Evolutionary conservation across 176 grass and related monocot genomes (phyloP).

Genomic region (Dactylis glomerata): DNA sequence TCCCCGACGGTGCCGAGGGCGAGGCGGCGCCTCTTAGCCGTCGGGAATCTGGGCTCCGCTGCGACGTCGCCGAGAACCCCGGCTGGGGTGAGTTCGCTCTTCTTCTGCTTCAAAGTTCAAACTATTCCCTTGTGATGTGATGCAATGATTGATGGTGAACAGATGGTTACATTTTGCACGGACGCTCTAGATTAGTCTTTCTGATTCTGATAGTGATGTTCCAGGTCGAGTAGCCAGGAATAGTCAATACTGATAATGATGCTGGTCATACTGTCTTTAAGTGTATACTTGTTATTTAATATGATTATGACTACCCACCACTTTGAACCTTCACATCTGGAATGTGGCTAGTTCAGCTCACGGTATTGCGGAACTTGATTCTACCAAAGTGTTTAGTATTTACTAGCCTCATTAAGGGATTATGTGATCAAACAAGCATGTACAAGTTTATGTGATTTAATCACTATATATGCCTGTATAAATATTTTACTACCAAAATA

Average conservation of each 20-base stretch:
- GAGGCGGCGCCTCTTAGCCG: slow-evolving; percentile 38
- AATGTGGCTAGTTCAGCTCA: too few species aligned
- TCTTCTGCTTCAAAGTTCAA: neutral
- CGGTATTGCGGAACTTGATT: too few species aligned
- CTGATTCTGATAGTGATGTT: slow-evolving; percentile 21
- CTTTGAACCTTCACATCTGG: too few species aligned
- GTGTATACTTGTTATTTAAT: neutral
- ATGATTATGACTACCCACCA: neutral
- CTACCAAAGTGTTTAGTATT: too few species aligned
- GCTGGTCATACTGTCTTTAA: neutral
- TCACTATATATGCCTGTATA: neutral
- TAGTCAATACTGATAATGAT: slow-evolving; percentile 16
- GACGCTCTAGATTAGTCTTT: neutral
- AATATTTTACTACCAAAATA: neutral
- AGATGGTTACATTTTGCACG: slow-evolving; percentile 7
- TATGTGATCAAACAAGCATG: neutral
- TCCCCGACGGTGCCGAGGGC: neutral
- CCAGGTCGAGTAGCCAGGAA: neutral
- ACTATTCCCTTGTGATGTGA: neutral
- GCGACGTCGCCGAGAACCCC: slow-evolving; percentile 70
- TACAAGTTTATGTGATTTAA: neutral
- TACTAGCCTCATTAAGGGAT: neutral
- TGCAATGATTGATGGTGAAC: neutral
- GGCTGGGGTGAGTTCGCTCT: slow-evolving; percentile 66
- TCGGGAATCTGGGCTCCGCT: slow-evolving; percentile 47